phyloP scores from a whole-genome alignment of 2,329 filamentous ascomycete species.

The Arthroderma sp. region DNA sequence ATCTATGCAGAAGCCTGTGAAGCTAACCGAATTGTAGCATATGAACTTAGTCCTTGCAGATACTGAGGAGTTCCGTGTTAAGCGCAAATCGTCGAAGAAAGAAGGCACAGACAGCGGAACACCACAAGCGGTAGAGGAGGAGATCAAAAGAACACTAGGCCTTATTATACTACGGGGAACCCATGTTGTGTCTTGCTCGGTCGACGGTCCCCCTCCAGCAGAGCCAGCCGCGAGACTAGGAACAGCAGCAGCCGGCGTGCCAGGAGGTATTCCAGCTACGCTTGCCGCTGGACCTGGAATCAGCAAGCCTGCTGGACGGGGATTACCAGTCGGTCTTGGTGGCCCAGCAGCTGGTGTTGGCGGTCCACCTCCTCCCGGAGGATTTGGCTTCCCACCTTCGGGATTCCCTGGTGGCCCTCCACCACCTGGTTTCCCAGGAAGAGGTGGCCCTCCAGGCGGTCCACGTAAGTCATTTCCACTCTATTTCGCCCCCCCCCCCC shows the following conservation, averaged over 20 bases:
- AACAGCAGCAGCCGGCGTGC: slow-evolving; percentile 55
- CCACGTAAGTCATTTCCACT: slow-evolving; percentile 34
- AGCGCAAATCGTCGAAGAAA: slow-evolving; percentile 74
- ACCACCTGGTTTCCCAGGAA: slow-evolving; percentile 37
- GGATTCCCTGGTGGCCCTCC: slow-evolving; percentile 42
- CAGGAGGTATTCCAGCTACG: slow-evolving; percentile 44
- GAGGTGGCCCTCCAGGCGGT: slow-evolving; percentile 28
- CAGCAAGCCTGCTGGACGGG: slow-evolving; percentile 78
- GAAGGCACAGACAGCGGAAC: slow-evolving; percentile 40
- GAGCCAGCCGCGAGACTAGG: slow-evolving; percentile 85
- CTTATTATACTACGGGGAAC: slow-evolving; percentile 89
- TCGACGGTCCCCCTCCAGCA: slow-evolving; percentile 88
- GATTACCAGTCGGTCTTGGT: slow-evolving; percentile 67
- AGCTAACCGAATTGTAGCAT: slow-evolving; percentile 45
- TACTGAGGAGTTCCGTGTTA: slow-evolving; percentile 90
- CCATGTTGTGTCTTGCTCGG: slow-evolving; percentile 85
- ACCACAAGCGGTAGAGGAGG: slow-evolving; percentile 62
- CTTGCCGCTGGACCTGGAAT: slow-evolving; percentile 78
- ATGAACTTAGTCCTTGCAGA: slow-evolving; percentile 99
- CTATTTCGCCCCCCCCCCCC: slow-evolving; percentile 13
- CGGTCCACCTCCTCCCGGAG: slow-evolving; percentile 53
- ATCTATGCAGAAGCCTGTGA: neutral
- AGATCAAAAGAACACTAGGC: slow-evolving; percentile 95
- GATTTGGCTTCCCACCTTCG: slow-evolving; percentile 34
- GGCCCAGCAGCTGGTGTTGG: slow-evolving; percentile 84